Conservation (phyloP, 768 basidiomycete species). For the Rhodocollybia butyracea region DNA sequence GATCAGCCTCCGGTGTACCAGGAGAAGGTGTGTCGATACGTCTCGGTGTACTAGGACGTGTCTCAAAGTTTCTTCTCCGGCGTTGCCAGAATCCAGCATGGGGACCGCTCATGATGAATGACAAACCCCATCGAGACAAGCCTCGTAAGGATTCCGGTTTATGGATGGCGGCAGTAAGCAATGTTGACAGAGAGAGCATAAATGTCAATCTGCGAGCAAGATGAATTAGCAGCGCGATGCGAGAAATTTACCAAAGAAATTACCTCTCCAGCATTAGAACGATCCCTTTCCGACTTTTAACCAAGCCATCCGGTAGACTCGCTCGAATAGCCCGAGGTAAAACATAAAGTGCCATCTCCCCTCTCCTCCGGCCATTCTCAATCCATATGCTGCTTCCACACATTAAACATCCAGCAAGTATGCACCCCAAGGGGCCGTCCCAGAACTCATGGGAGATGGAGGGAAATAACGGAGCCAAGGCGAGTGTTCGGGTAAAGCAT, state of each 20-base stretch:
- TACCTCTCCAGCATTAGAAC: constrained; percentile 53
- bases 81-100: constrained; percentile 53
- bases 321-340: constrained; percentile 67
- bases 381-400: constrained; percentile 80
- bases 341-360: constrained; percentile 80
- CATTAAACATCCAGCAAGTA: constrained; percentile 61
- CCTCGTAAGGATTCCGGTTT: constrained; percentile 66
- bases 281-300: constrained; percentile 39
- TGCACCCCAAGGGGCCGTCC: constrained; percentile 73
- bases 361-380: constrained; percentile 66
- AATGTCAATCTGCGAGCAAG: constrained; percentile 37
- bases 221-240: background rate
- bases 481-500: constrained; percentile 65
- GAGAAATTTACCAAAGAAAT: background rate
- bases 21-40: too few species aligned
- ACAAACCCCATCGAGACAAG: constrained; percentile 67
- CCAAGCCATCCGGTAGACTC: constrained; percentile 53
- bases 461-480: constrained; percentile 62
- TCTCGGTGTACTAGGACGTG: background rate
- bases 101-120: constrained; percentile 63
- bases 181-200: constrained; percentile 57
- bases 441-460: constrained; percentile 72
- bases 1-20: too few species aligned
- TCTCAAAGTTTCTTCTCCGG: constrained; percentile 21
- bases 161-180: constrained; percentile 63